These are phyloP conservation scores for Exsudoporus frostii DNA, from an alignment of 768 basidiomycete genomes.

Conservation along the genomic window DNA sequence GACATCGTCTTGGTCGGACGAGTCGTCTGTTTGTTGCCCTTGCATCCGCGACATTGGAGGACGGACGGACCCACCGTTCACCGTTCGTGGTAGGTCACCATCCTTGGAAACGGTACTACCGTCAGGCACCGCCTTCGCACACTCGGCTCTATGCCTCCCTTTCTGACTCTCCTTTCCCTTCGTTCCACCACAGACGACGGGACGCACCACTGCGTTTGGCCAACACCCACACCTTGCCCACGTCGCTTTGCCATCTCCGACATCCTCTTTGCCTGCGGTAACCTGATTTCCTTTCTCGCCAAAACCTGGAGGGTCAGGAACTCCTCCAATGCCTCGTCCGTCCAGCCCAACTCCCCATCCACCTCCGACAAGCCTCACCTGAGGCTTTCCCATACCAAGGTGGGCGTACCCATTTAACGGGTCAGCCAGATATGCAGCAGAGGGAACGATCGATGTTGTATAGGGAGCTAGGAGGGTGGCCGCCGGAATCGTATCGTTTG, in stretches of 20 bases:
- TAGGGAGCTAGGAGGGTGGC: conserved; percentile 61
- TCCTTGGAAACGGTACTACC: not conserved
- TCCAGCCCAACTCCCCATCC: conserved; percentile 81
- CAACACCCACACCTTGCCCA: conserved; percentile 52
- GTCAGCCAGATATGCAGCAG: conserved; percentile 67
- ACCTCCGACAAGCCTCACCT: conserved; percentile 74
- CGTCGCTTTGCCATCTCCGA: conserved; percentile 44
- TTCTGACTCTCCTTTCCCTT: conserved; percentile 17
- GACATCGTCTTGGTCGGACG: conserved; percentile 19
- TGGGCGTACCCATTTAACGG: conserved; percentile 86
- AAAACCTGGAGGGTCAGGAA: conserved; percentile 22
- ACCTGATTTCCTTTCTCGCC: not conserved
- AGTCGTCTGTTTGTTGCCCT: conserved; percentile 11
- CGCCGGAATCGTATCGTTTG: conserved; percentile 53
- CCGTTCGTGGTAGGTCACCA: conserved; percentile 1
- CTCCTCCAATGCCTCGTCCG: conserved; percentile 63
- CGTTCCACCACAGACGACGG: conserved; percentile 36
- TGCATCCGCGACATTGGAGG: conserved; percentile 6
- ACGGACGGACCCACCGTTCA: conserved; percentile 10
- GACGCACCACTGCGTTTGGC: conserved; percentile 46
- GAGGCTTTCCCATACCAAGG: conserved; percentile 79
- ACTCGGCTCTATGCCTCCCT: conserved; percentile 20
- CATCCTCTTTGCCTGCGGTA: conserved; percentile 37
- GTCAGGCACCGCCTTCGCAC: conserved; percentile 7
- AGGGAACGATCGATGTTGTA: conserved; percentile 60